Evolutionary conservation across 2,329 filamentous ascomycete genomes (phyloP).

Genomic region (Chrysoporthe austroafricana): DNA sequence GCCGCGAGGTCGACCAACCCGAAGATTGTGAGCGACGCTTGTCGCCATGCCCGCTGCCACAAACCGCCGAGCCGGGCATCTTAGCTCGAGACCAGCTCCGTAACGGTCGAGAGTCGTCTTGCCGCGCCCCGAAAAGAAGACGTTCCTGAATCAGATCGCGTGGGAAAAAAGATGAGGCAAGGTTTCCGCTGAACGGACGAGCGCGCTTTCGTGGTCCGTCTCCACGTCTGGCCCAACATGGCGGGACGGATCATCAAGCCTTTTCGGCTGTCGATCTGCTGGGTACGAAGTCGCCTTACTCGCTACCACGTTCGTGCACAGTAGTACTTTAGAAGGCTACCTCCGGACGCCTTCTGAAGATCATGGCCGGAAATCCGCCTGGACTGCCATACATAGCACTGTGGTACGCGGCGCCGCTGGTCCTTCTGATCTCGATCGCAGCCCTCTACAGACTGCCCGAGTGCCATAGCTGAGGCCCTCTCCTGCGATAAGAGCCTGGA

Average conservation of each 20-base stretch:
- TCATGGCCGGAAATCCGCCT: not conserved
- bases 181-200: not conserved
- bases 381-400: not conserved
- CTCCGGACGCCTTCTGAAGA: not conserved
- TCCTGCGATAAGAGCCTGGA: no score
- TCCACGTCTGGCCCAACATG: constrained; percentile 10
- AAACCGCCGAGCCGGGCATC: not conserved
- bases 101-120: not conserved
- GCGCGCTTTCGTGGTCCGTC: not conserved
- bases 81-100: not conserved
- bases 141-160: not conserved
- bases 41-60: not conserved
- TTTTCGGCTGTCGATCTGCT: constrained; percentile 8
- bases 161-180: not conserved
- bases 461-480: not conserved
- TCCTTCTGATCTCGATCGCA: not conserved
- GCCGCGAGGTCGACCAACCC: not conserved
- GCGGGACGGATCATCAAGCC: constrained; percentile 22
- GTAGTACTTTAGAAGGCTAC: not conserved
- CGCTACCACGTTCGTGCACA: not conserved
- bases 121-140: not conserved
- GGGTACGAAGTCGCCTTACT: constrained; percentile 1
- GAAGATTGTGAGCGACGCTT: constrained; percentile 18
- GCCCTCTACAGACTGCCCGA: not conserved
- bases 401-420: not conserved